phyloP scores from a whole-genome alignment of 805 yeast genomes.

The Lachancea sp. region DNA sequence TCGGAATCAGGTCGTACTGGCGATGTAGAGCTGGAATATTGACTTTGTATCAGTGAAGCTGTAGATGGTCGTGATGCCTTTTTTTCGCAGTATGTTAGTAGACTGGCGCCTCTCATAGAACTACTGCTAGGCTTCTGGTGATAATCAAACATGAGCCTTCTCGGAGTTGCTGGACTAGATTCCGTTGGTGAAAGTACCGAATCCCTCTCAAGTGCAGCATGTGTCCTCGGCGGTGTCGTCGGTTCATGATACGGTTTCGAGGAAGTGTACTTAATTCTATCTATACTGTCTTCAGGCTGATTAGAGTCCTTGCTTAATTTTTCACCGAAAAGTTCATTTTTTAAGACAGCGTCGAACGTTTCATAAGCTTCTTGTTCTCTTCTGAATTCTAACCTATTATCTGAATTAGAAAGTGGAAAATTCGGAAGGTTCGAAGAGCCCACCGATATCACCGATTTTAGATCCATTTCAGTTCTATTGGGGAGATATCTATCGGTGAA shows the following conservation, averaged over 20 bases:
- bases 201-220: conserved; percentile 2
- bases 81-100: conserved; percentile 73
- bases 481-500: conserved; percentile 89
- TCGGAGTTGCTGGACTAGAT: conserved; percentile 34
- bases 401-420: conserved; percentile 27
- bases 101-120: conserved; percentile 43
- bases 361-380: conserved; percentile 78
- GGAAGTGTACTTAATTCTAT: conserved; percentile 29
- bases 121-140: conserved; percentile 20
- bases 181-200: conserved; percentile 10
- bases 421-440: conserved; percentile 25
- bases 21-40: conserved; percentile 57
- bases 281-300: conserved; percentile 31
- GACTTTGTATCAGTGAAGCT: conserved; percentile 61
- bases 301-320: conserved; percentile 48
- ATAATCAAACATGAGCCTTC: conserved; percentile 24
- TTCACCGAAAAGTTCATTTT: conserved; percentile 89
- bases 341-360: conserved; percentile 78
- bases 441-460: conserved; percentile 73
- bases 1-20: conserved; percentile 90
- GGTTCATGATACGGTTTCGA: conserved; percentile 19
- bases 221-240: conserved; percentile 10
- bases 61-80: conserved; percentile 51
- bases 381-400: conserved; percentile 59
- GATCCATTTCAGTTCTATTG: conserved; percentile 73